These are phyloP conservation scores for Trypanosomatidae sp. DNA, from an alignment of 208 protist species.

Conservation along the genomic window DNA sequence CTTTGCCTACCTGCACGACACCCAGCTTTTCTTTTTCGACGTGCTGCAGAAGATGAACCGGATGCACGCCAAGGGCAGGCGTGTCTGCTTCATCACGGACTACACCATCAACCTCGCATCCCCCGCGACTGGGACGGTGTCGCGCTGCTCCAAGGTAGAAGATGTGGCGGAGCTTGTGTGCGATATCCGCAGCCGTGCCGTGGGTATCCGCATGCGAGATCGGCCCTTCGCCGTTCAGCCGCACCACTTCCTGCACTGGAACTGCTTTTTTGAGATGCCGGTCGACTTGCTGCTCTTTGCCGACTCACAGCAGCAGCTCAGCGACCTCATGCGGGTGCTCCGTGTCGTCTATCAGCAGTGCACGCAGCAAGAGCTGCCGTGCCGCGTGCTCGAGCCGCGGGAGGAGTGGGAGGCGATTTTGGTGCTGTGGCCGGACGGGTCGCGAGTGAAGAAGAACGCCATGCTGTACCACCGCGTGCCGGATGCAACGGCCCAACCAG, in stretches of 20 bases:
- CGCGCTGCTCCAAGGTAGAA: constrained; percentile 38
- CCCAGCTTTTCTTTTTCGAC: constrained; percentile 31
- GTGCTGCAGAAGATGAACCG: constrained; percentile 26
- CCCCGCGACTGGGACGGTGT: constrained; percentile 14
- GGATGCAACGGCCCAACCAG: too few species aligned
- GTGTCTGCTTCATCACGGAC: constrained; percentile 46
- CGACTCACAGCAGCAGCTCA: constrained; percentile 6
- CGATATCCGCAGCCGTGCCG: constrained; percentile 7
- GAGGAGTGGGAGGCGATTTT: constrained; percentile 29
- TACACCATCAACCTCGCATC: constrained; percentile 36
- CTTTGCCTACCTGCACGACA: constrained; percentile 28
- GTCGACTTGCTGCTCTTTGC: constrained; percentile 39
- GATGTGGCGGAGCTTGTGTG: constrained; percentile 36
- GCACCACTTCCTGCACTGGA: not conserved
- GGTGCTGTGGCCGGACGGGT: constrained; percentile 35
- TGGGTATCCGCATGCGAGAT: constrained; percentile 38
- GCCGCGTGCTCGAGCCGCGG: constrained; percentile 6
- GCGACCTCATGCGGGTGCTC: constrained; percentile 15
- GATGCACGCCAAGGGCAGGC: constrained; percentile 6
- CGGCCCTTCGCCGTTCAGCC: constrained; percentile 25
- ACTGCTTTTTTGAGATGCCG: constrained; percentile 44
- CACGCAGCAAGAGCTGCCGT: constrained; percentile 17
- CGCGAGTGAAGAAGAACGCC: constrained; percentile 23
- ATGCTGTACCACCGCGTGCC: too few species aligned
- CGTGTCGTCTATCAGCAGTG: constrained; percentile 12